Evolutionary conservation across 2,329 filamentous ascomycete species (phyloP), one percentile per base, ranked within the genome.

Genomic region (Chaetomiaceae sp.): DNA sequence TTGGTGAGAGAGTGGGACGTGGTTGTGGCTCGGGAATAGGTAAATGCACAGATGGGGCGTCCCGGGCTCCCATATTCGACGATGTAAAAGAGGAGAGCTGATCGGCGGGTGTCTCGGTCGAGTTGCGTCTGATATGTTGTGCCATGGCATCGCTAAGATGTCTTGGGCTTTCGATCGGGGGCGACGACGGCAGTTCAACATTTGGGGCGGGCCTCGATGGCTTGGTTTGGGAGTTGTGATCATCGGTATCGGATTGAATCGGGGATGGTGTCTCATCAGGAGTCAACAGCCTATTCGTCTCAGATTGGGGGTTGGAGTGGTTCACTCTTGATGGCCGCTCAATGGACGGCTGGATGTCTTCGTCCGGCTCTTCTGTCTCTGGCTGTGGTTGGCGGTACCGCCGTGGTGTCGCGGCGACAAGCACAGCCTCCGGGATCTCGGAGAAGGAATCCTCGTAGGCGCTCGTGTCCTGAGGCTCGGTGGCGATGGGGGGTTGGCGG

Each of bases 391-490:
- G 56, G 42, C 50, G 58, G 2, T 62, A 56, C 14, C 62, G 71
- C 25, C 63, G 66, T 1, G 74, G 77, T 1, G 73, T 78, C 4
- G 76, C 79, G 25, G 76, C 76, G 13, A 70, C 71, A 4, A 82
- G 71, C 2, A 80, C 67, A 4, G 66, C 71, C 14, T 77, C 73
- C 0, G 79, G 77, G 14, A 82, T 78, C 47, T 80, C 77, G 0
- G 79, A 82, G 58, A 82, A 82, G 0, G 78, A 80, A 56, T 82
- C 79, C 1, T 81, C 76, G 40, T 80, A 78, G 25, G 65, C 45
- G 34, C 65, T 66, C 2, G 67, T 65, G 1, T 62, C 0, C 58
- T 47, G 9, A 34, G 42, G 5, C 40, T 55, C 27, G 62, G 51
- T 32, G 30, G 32, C 38, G 11, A 8, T 25, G 11, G 49, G 37